Conservation (phyloP, 306 rosid species). For the Abrus precatorius region DNA sequence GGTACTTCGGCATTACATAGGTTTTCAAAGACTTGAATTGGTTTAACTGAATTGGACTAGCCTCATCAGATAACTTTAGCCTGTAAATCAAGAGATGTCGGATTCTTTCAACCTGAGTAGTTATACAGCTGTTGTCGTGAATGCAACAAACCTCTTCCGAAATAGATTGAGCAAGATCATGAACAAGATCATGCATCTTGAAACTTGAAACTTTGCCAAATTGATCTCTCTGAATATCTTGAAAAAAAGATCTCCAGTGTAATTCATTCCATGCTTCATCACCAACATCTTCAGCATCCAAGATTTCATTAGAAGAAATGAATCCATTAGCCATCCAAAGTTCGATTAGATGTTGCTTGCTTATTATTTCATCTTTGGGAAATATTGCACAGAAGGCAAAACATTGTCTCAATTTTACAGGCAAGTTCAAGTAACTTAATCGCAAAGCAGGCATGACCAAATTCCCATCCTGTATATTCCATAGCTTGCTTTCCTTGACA, state of each 20-base stretch:
- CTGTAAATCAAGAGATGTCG: neutral
- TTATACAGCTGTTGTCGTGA: no score
- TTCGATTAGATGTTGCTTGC: neutral
- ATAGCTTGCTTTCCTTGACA: neutral
- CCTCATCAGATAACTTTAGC: rapidly evolving
- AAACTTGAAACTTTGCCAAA: neutral
- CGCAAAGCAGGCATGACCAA: neutral
- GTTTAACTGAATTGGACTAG: no score
- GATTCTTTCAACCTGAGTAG: neutral
- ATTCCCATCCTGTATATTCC: neutral
- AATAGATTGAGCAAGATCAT: conserved; percentile 41
- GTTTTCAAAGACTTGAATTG: neutral
- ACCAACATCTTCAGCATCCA: conserved; percentile 39
- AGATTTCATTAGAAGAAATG: neutral
- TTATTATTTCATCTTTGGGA: neutral
- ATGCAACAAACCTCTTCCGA: neutral
- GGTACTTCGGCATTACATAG: neutral
- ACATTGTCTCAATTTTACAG: conserved; percentile 18
- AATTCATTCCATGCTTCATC: conserved; percentile 40
- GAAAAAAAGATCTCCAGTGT: conserved; percentile 40
- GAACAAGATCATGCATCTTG: conserved; percentile 44
- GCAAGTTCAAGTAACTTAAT: conserved; percentile 32
- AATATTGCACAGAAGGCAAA: conserved; percentile 33
- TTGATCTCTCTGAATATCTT: conserved; percentile 16
- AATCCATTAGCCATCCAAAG: conserved; percentile 46